phyloP scores from a whole-genome alignment of 768 basidiomycete species.

The Rhodotorula toruloides region DNA sequence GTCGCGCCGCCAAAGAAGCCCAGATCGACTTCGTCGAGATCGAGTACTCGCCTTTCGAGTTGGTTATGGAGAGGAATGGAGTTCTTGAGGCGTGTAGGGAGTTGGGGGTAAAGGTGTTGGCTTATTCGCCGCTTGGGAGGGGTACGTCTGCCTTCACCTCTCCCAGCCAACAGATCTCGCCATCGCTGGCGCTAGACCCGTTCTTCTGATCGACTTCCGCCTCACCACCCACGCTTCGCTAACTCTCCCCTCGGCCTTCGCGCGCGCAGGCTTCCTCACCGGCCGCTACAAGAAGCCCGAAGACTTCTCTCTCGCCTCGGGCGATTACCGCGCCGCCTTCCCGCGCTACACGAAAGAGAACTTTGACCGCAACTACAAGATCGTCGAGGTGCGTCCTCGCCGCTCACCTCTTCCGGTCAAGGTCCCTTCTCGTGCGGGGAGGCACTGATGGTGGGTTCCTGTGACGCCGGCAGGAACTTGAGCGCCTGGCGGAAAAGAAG shows the following conservation, averaged over 20 bases:
- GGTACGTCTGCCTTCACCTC: conserved; percentile 1
- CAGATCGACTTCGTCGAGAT: conserved; percentile 60
- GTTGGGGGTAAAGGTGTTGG: conserved; percentile 47
- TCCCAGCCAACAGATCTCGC: too few species aligned
- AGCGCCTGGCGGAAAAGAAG: conserved; percentile 46
- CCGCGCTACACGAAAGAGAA: conserved; percentile 54
- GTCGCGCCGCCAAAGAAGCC: conserved; percentile 49
- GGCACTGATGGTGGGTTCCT: conserved; percentile 41
- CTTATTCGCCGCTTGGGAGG: conserved; percentile 42
- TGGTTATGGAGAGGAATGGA: conserved; percentile 38
- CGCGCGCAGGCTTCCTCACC: conserved; percentile 11
- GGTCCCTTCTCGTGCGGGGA: conserved; percentile 31
- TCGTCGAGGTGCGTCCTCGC: conserved; percentile 14
- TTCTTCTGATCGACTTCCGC: not conserved
- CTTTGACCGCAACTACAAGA: conserved; percentile 19
- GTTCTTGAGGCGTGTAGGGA: conserved; percentile 48
- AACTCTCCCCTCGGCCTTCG: conserved; percentile 8
- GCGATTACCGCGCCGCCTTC: conserved; percentile 47
- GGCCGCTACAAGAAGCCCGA: conserved; percentile 45
- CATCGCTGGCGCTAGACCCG: too few species aligned
- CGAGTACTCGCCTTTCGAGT: conserved; percentile 50
- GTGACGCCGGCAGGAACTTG: conserved; percentile 44
- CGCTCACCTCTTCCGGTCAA: not conserved
- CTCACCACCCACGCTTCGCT: conserved; percentile 10
- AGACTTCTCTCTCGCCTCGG: conserved; percentile 25